Evolutionary conservation across 768 basidiomycete genomes (phyloP), one percentile per base, ranked within the genome.

Genomic region (Cystobasidium ongulense): DNA sequence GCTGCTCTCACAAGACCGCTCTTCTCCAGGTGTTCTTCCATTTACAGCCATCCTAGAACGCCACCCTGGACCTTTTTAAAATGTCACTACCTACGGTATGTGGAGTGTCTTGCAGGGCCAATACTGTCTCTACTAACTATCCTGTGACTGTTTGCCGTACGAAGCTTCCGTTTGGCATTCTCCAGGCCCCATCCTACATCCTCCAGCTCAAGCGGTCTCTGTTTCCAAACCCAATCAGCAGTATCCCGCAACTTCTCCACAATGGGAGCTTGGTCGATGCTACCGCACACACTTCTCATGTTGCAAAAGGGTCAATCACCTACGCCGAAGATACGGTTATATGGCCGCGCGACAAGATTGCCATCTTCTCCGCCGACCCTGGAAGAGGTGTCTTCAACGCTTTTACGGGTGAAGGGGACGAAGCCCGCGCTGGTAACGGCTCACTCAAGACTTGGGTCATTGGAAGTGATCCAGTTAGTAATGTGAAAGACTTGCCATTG

Each of bases 321-420:
- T 23, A 57, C 68, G 52, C 50, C 25, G 68, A 71, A 59, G 68
- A 71, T 46, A 29, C 59, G 8, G 36, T 31, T 35, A 15, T 71
- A 2, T 71, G 68, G 68, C 52, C 33, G 5, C 2, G 10, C 21
- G 27, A 35, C n/a, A 54, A 54, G 31, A n/a, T 71, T 17, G 68
- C 68, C 23, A 59, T 71, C 33, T 41, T 36, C 68, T 36, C 68
- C 41, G 52, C 43, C 65, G 41, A 50, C 21, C 41, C 46, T 50
- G 46, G 46, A 50, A 50, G 46, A 21, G 46, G 46, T 8, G 46
- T 50, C 15, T 50, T 50, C 46, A 71, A 71, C 25, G 53, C 68
- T 31, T 71, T 71, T 33, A 71, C 68, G 3, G 68, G 53, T 35
- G 54, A 52, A 33, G 68, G 68, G 1, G 43, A 57, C 18, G 33